Evolutionary conservation across 306 rosid genomes (phyloP), one percentile per base, ranked within the genome.

Genomic region (Ziziphus jujuba): DNA sequence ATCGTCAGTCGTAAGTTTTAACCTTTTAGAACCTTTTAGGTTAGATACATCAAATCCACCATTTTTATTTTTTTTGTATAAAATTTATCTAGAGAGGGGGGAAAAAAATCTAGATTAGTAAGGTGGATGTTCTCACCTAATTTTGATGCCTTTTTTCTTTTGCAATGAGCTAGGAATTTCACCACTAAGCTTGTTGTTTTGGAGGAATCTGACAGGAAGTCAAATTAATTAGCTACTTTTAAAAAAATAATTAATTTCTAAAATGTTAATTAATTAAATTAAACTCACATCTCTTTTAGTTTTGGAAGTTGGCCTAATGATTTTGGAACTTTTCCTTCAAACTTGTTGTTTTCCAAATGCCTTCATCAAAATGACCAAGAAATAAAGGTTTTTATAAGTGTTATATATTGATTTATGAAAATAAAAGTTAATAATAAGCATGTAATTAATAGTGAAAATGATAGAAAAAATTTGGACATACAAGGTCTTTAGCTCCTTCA

Each of bases 321-420:
- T 33, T 73, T 43, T 65, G 93, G 91, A 77, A 87, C 58, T 66
- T 78, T 1, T 59, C 97, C 98, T 74, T 84, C 85, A 44, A 92
- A 73, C 55, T 82, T 80, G 80, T 92, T 92, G 31, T 76, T 72
- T 75, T 92, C 93, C 87, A 92, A 85, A 86, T 87, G 91, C 84
- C 98, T 92, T 75, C 40, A 78, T 61, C 22, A 58, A 7, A 54
- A 71, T 57, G 47, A 65, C 7, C 14, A 40, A 9, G 12, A 40
- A 40, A 4, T 1, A 40, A 8, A 10, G 33, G 33, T 28, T 28
- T 8, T 19, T 16, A 5, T 9, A 50, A 19, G 22, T 16, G 2
- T 16, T 19, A 1, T 5, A 50, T 6, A 6, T 16, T 1, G n/a
- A 15, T 7, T 6, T 6, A 49, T 14, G 20, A 50, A 15, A 16